Percentiles rank a stretch among this genome's conserved stretches.
Evolutionary conservation across 768 basidiomycete species (phyloP).

Genomic region (Hericium rajendrae): DNA sequence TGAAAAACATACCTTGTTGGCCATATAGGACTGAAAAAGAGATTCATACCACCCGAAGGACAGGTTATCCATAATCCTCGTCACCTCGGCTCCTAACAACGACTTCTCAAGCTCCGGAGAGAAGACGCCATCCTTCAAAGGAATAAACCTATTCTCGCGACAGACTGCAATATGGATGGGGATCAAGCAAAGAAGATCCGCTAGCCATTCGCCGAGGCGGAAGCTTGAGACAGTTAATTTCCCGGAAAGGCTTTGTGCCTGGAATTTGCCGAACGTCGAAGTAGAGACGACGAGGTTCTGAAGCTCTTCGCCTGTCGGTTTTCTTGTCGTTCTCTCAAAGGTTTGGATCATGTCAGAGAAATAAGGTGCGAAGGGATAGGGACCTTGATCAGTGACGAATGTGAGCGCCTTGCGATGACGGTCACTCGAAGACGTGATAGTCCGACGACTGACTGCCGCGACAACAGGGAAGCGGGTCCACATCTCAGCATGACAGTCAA

Average conservation of each 20-base stretch:
- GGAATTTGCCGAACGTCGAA: too few species aligned
- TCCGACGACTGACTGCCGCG: constrained; percentile 40
- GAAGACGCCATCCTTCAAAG: constrained; percentile 47
- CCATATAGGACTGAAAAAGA: constrained; percentile 53
- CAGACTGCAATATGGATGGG: constrained; percentile 57
- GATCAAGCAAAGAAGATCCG: constrained; percentile 50
- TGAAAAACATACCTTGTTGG: constrained; percentile 50
- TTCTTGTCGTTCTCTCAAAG: constrained; percentile 42
- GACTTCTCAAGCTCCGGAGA: constrained; percentile 41
- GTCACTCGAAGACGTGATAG: constrained; percentile 26
- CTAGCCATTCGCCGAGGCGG: constrained; percentile 51
- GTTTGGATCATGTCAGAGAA: constrained; percentile 34
- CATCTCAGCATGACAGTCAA: constrained; percentile 46
- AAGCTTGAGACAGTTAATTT: constrained; percentile 26
- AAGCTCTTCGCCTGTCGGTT: constrained; percentile 40
- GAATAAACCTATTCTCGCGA: constrained; percentile 50
- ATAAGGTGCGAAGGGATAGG: constrained; percentile 28
- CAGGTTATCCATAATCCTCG: constrained; percentile 41
- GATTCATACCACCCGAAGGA: constrained; percentile 61
- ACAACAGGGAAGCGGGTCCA: constrained; percentile 55
- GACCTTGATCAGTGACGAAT: constrained; percentile 34
- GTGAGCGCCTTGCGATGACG: constrained; percentile 28
- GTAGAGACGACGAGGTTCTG: constrained; percentile 19
- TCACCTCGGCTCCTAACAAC: constrained; percentile 51
- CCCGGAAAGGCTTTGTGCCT: too few species aligned